These are phyloP conservation scores for Deakozyma indianensis DNA, from an alignment of 805 yeast genomes.

Conservation along the genomic window DNA sequence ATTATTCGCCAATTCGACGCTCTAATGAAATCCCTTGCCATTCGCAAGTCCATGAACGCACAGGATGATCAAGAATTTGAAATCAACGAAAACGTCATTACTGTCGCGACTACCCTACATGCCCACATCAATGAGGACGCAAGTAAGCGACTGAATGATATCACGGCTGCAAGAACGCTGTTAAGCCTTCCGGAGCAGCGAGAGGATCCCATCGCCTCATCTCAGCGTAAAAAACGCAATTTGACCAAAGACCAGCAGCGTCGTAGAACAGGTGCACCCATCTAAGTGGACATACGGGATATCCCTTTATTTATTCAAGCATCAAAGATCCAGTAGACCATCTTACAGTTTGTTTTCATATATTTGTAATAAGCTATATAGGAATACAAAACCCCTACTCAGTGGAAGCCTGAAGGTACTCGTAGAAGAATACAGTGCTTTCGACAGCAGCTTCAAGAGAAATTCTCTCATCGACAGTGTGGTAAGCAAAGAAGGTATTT, in stretches of 20 bases:
- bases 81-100: not conserved
- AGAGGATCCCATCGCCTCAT: too few species aligned
- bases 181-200: too few species aligned
- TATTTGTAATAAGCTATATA: too few species aligned
- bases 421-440: constrained; percentile 19
- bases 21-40: not conserved
- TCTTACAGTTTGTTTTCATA: too few species aligned
- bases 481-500: constrained; percentile 20
- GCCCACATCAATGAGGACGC: not conserved
- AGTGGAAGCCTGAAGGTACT: constrained; percentile 10
- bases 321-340: too few species aligned
- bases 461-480: constrained; percentile 51
- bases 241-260: too few species aligned
- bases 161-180: not conserved
- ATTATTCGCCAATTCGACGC: not conserved
- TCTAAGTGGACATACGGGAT: too few species aligned
- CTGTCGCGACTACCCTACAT: not conserved
- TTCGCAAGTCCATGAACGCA: not conserved
- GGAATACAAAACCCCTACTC: too few species aligned
- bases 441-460: constrained; percentile 40
- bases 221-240: too few species aligned
- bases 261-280: too few species aligned
- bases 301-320: too few species aligned
- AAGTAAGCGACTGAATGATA: not conserved
- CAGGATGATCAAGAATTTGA: not conserved